Conservation (phyloP, 2,329 filamentous ascomycete species). For the Dactylellina drechsleri region DNA sequence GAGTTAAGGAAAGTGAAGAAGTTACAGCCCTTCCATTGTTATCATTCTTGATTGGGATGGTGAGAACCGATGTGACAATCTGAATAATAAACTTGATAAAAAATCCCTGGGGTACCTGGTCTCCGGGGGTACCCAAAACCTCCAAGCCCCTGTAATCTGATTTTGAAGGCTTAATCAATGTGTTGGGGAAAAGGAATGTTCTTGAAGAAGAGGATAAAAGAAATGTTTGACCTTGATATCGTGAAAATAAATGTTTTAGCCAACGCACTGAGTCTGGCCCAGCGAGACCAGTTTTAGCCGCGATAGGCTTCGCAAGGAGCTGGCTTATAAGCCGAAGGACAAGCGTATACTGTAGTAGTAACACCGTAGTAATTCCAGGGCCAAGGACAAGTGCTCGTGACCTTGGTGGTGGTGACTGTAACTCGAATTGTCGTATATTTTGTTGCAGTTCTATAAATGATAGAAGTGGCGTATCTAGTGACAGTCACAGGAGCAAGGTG, state of each 20-base stretch:
- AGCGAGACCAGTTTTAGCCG: slow-evolving; percentile 26
- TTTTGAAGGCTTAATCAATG: no score
- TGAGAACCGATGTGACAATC: no score
- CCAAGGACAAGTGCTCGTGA: slow-evolving; percentile 37
- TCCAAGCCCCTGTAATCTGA: no score
- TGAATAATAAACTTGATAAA: no score
- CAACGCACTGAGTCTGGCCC: no score
- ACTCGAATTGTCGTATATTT: slow-evolving; percentile 22
- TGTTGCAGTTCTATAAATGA: slow-evolving; percentile 6
- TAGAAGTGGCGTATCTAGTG: slow-evolving; percentile 2
- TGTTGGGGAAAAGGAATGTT: neutral
- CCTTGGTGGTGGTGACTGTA: slow-evolving; percentile 15
- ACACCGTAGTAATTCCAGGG: slow-evolving; percentile 18
- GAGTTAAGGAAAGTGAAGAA: slow-evolving; percentile 40
- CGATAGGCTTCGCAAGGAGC: slow-evolving; percentile 32
- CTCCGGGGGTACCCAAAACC: no score
- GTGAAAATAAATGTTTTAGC: neutral
- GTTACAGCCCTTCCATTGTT: neutral
- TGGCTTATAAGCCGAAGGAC: slow-evolving; percentile 19
- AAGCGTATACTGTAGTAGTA: slow-evolving; percentile 31
- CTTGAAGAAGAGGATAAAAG: neutral
- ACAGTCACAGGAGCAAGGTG: slow-evolving; percentile 17
- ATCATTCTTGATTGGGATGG: no score
- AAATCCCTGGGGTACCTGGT: no score
- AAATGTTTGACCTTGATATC: neutral